Percentiles rank a stretch among this genome's conserved stretches.
phyloP scores from a whole-genome alignment of 2,329 filamentous ascomycete species.

The Venturia effusa region DNA sequence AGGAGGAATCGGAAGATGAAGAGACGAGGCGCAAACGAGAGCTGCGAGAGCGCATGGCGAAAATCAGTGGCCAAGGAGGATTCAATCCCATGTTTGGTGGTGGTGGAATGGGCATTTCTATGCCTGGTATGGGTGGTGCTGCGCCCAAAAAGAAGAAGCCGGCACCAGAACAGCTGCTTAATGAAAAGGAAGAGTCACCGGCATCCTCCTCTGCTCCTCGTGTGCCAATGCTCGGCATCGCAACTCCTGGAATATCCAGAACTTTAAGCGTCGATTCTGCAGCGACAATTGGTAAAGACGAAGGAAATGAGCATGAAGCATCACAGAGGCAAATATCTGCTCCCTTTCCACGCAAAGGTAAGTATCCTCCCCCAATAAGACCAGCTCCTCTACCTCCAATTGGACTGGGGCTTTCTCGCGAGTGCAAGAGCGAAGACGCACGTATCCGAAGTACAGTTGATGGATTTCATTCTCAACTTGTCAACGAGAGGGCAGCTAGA shows the following conservation, averaged over 20 bases:
- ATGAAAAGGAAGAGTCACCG: slow-evolving; percentile 36
- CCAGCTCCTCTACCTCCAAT: neutral
- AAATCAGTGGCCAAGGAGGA: slow-evolving; percentile 95
- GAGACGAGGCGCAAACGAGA: slow-evolving; percentile 79
- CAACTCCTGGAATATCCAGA: slow-evolving; percentile 41
- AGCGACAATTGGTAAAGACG: slow-evolving; percentile 36
- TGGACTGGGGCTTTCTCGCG: neutral
- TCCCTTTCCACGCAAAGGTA: neutral
- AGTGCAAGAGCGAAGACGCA: neutral
- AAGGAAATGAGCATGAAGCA: slow-evolving; percentile 26
- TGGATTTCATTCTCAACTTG: neutral
- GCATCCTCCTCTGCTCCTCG: slow-evolving; percentile 38
- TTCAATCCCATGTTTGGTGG: slow-evolving; percentile 89
- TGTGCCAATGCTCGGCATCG: slow-evolving; percentile 52
- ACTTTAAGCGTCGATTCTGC: slow-evolving; percentile 38
- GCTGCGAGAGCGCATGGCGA: slow-evolving; percentile 88
- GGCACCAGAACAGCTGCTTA: slow-evolving; percentile 19
- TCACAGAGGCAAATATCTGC: neutral
- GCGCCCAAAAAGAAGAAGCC: slow-evolving; percentile 40
- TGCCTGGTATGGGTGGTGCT: slow-evolving; percentile 34
- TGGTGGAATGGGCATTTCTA: slow-evolving; percentile 42
- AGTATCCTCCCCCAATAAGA: neutral
- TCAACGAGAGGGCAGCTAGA: neutral
- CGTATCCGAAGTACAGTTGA: neutral
- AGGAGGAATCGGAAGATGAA: slow-evolving; percentile 71